phyloP scores from a whole-genome alignment of 2,329 filamentous ascomycete species.

The Nannizziopsis arthrosporioides region DNA sequence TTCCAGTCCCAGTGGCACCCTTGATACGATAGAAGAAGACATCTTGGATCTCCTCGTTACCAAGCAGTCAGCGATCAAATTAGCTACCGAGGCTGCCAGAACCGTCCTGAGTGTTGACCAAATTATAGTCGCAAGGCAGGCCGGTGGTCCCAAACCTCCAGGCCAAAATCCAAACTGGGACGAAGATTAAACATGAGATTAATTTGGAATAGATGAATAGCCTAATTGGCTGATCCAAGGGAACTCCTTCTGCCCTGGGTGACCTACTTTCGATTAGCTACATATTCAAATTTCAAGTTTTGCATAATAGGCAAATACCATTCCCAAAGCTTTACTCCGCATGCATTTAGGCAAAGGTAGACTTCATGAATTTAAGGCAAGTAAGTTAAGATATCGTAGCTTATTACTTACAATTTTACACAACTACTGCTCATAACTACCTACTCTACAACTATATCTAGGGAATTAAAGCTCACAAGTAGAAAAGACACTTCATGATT shows the following conservation, averaged over 20 bases:
- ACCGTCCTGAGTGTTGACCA: slow-evolving; percentile 95
- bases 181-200: slow-evolving; percentile 41
- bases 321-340: background rate
- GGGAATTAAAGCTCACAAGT: no score
- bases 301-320: background rate
- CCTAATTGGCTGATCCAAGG: background rate
- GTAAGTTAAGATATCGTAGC: no score
- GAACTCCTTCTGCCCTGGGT: background rate
- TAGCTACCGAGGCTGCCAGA: slow-evolving; percentile 86
- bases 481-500: no score
- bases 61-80: slow-evolving; percentile 94
- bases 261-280: background rate
- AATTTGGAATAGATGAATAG: slow-evolving; percentile 7
- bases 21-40: slow-evolving; percentile 76
- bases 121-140: slow-evolving; percentile 96
- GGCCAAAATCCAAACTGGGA: slow-evolving; percentile 78
- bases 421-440: no score
- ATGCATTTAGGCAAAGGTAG: no score
- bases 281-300: background rate
- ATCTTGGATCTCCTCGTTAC: slow-evolving; percentile 85
- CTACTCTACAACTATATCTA: no score
- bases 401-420: no score
- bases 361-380: no score
- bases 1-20: slow-evolving; percentile 62
- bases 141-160: slow-evolving; percentile 91